phyloP scores from a whole-genome alignment of 257 asterid species.

The Capsicum pubescens region DNA sequence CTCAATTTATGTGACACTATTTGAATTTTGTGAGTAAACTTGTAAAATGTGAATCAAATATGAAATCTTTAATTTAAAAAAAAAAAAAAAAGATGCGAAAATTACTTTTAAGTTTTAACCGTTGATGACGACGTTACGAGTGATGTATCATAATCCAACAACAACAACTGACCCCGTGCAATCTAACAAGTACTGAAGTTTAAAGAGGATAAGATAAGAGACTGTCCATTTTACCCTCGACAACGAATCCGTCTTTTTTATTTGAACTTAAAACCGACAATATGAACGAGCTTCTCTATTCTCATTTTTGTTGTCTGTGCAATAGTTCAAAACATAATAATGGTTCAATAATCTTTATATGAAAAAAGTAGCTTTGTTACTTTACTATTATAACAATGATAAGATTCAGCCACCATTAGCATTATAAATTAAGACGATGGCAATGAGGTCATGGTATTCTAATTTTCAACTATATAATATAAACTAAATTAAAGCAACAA shows the following conservation, averaged over 20 bases:
- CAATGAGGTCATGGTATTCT: conserved; percentile 1
- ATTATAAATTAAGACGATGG: not conserved
- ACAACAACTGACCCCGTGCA: too few species aligned
- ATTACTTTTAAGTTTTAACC: too few species aligned
- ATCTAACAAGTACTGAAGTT: too few species aligned
- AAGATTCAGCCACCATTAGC: conserved; percentile 6
- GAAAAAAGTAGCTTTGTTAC: not conserved
- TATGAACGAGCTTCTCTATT: not conserved
- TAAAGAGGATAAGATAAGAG: too few species aligned
- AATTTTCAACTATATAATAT: not conserved
- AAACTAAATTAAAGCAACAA: conserved; percentile 1
- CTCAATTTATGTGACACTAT: too few species aligned
- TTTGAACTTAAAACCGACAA: not conserved
- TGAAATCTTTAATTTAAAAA: not conserved
- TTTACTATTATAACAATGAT: not conserved
- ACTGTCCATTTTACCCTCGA: not conserved
- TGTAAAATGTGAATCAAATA: not conserved
- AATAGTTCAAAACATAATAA: not conserved
- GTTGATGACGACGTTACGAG: too few species aligned
- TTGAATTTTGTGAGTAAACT: not conserved
- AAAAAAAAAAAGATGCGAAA: rapidly evolving
- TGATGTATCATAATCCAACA: too few species aligned
- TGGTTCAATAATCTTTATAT: not conserved
- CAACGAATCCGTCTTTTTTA: not conserved
- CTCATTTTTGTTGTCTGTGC: not conserved